Conservation (phyloP, 2,329 filamentous ascomycete species). For the Phialocephala sp. region DNA sequence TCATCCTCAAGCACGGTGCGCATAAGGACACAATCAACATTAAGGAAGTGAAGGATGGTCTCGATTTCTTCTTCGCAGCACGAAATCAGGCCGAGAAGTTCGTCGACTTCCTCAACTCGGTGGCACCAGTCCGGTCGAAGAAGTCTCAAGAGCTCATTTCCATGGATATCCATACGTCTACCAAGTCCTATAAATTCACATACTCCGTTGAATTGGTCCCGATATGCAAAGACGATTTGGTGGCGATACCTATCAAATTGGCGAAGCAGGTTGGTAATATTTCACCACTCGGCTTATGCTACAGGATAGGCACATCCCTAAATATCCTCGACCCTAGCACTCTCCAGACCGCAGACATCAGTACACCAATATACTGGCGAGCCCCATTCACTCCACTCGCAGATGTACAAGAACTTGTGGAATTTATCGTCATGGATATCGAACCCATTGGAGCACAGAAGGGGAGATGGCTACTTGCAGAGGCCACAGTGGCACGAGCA, state of each 20-base stretch:
- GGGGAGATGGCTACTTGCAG: constrained; percentile 83
- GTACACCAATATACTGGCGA: constrained; percentile 86
- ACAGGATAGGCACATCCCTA: constrained; percentile 85
- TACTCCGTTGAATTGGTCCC: constrained; percentile 90
- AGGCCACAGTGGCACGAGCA: constrained; percentile 86
- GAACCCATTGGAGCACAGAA: constrained; percentile 77
- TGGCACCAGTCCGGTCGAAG: constrained; percentile 78
- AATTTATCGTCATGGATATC: constrained; percentile 95
- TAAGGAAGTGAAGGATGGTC: constrained; percentile 92
- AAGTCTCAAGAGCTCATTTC: constrained; percentile 94
- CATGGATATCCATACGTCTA: constrained; percentile 87
- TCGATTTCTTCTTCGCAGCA: constrained; percentile 93
- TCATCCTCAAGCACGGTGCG: constrained; percentile 92
- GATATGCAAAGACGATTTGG: constrained; percentile 95
- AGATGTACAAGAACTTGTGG: constrained; percentile 82
- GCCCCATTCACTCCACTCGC: constrained; percentile 83
- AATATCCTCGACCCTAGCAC: constrained; percentile 91
- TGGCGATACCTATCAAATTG: constrained; percentile 88
- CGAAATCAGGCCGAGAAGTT: constrained; percentile 93
- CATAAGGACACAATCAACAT: constrained; percentile 97
- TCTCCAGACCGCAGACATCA: constrained; percentile 87
- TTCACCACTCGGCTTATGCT: constrained; percentile 82
- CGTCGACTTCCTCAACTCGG: constrained; percentile 85
- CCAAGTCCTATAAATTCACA: constrained; percentile 93
- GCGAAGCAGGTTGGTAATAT: constrained; percentile 91